Evolutionary conservation across 129 eudicot genomes (phyloP).

Genomic region (Sambucus nigra): DNA sequence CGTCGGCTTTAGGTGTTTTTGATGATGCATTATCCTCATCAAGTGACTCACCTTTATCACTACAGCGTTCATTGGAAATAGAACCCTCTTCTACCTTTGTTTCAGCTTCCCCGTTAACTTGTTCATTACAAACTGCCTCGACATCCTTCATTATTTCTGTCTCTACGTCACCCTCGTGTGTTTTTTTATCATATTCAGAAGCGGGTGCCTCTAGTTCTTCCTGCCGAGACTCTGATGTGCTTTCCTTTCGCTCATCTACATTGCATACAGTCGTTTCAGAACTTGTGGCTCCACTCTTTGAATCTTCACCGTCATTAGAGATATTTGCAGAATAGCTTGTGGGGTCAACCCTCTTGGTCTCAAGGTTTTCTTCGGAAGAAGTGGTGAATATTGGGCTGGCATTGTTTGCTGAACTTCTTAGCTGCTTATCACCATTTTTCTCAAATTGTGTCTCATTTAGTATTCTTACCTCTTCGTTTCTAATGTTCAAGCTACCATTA

Average conservation of each 20-base stretch:
- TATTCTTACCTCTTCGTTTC: slow-evolving; percentile 36
- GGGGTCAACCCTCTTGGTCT: slow-evolving; percentile 94
- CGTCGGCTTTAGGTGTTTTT: slow-evolving; percentile 20
- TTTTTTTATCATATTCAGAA: slow-evolving; percentile 17
- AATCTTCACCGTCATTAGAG: slow-evolving; percentile 49
- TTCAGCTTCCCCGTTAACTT: slow-evolving; percentile 14
- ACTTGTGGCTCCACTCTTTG: slow-evolving; percentile 40
- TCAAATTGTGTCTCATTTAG: slow-evolving; percentile 26
- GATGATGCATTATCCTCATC: slow-evolving; percentile 31
- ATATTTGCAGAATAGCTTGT: slow-evolving; percentile 61
- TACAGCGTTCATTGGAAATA: slow-evolving; percentile 9
- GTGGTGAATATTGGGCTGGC: slow-evolving; percentile 29
- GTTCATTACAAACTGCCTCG: slow-evolving; percentile 1
- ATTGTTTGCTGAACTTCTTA: slow-evolving; percentile 22
- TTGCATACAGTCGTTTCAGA: slow-evolving; percentile 31
- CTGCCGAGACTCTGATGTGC: slow-evolving; percentile 25
- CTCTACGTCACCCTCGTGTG: slow-evolving; percentile 25
- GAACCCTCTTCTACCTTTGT: slow-evolving; percentile 15
- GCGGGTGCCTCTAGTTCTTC: slow-evolving; percentile 39
- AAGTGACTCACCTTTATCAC: slow-evolving; percentile 19
- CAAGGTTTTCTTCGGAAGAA: slow-evolving; percentile 41
- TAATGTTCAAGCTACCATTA: slow-evolving; percentile 14
- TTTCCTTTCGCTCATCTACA: slow-evolving; percentile 46
- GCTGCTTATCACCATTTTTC: slow-evolving; percentile 18
- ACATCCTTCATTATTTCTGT: slow-evolving; percentile 14